A percentile compares a stretch with the other conserved stretches of the same genome.
Evolutionary conservation across 2,329 filamentous ascomycete genomes (phyloP).

Genomic region (Fusarium abutilonis): DNA sequence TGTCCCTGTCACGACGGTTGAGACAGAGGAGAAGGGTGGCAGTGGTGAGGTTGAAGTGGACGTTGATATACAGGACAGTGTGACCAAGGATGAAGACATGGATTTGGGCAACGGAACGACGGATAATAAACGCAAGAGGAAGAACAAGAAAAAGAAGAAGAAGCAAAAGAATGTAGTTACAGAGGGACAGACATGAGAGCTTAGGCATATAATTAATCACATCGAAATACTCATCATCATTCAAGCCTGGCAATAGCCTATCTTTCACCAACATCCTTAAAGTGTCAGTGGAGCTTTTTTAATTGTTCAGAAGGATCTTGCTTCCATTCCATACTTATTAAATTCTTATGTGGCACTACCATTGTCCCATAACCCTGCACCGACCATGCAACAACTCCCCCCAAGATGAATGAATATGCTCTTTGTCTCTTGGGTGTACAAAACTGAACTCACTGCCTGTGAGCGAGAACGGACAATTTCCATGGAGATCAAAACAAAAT

Average conservation of each 20-base stretch:
- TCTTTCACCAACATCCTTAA: not conserved
- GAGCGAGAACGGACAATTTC: conserved; percentile 8
- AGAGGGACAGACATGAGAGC: conserved; percentile 20
- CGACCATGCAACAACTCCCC: conserved; percentile 31
- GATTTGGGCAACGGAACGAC: not conserved
- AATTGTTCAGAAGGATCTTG: conserved; percentile 4
- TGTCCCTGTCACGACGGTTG: not conserved
- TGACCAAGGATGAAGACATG: conserved; percentile 28
- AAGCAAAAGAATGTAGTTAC: conserved; percentile 42
- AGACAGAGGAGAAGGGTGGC: not conserved
- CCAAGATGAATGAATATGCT: conserved; percentile 5
- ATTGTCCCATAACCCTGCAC: conserved; percentile 18
- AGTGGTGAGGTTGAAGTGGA: conserved; percentile 32
- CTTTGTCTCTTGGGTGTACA: conserved; percentile 12
- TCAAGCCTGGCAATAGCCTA: not conserved
- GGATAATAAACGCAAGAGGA: conserved; percentile 40
- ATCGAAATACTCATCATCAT: conserved; percentile 23
- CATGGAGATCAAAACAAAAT: conserved; percentile 31
- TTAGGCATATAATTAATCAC: not conserved
- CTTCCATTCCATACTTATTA: not conserved
- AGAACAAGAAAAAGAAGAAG: conserved; percentile 45
- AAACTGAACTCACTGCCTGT: conserved; percentile 16
- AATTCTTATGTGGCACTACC: conserved; percentile 5
- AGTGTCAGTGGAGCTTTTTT: not conserved
- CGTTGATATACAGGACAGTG: conserved; percentile 35